phyloP scores from a whole-genome alignment of 1,139 yeast genomes.

The Taphrina sp. region DNA sequence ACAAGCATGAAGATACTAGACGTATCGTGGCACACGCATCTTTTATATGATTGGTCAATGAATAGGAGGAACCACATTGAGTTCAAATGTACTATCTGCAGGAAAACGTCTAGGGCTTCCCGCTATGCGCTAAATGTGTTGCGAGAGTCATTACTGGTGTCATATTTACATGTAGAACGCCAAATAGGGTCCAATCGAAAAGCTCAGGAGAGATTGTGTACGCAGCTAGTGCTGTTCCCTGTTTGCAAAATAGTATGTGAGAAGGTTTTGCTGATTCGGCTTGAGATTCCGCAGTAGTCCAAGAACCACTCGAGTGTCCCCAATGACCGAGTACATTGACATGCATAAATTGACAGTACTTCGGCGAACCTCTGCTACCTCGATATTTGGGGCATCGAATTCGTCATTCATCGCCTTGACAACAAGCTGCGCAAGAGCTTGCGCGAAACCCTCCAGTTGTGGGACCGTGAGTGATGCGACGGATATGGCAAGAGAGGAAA shows the following conservation, averaged over 20 bases:
- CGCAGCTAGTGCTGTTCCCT: slow-evolving; percentile 28
- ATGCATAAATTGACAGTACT: slow-evolving; percentile 30
- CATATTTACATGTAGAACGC: too few relatives aligned
- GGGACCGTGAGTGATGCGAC: slow-evolving; percentile 12
- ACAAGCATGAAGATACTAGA: too few relatives aligned
- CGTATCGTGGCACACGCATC: too few relatives aligned
- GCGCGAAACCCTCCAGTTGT: slow-evolving; percentile 19
- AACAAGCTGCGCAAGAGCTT: slow-evolving; percentile 21
- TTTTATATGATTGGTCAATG: too few relatives aligned
- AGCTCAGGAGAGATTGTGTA: too few relatives aligned
- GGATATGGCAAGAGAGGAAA: slow-evolving; percentile 20
- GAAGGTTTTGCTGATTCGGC: slow-evolving; percentile 32
- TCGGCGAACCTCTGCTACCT: slow-evolving; percentile 34
- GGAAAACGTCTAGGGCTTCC: too few relatives aligned
- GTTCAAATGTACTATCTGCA: too few relatives aligned
- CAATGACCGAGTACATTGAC: slow-evolving; percentile 28
- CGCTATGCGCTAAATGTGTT: too few relatives aligned
- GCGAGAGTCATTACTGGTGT: too few relatives aligned
- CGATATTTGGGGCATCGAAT: slow-evolving; percentile 21
- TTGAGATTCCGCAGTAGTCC: slow-evolving; percentile 18
- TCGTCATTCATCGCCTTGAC: slow-evolving; percentile 29
- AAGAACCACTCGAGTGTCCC: slow-evolving; percentile 26
- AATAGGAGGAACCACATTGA: too few relatives aligned
- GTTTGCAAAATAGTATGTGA: slow-evolving; percentile 34
- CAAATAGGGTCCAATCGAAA: too few relatives aligned